Percentiles rank a stretch among this genome's conserved stretches.
Conservation (phyloP, 768 basidiomycete species). For the Tylopilus intermedius region DNA sequence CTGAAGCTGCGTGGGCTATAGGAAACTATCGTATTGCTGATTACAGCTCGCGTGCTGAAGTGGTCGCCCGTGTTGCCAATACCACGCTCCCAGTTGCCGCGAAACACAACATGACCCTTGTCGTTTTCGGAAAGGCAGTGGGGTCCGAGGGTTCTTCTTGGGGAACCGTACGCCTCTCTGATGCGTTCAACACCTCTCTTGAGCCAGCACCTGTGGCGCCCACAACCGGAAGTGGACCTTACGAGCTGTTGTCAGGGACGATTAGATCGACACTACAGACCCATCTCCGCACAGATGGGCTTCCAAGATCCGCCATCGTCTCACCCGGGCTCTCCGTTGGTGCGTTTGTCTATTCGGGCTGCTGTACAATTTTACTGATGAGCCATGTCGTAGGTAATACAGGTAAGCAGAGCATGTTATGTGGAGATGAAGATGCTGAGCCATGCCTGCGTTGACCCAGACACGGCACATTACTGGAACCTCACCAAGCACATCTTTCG, state of each 20-base stretch:
- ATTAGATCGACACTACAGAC: conserved; percentile 37
- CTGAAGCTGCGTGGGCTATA: conserved; percentile 37
- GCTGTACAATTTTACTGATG: conserved; percentile 2
- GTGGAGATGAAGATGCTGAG: conserved; percentile 20
- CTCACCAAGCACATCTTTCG: conserved; percentile 46
- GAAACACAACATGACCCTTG: conserved; percentile 38
- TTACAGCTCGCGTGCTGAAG: conserved; percentile 21
- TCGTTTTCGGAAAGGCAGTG: conserved; percentile 36
- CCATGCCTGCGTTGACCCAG: conserved; percentile 20
- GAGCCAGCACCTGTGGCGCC: conserved; percentile 43
- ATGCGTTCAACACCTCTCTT: conserved; percentile 33
- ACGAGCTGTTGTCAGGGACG: conserved; percentile 38
- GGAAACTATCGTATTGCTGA: conserved; percentile 34
- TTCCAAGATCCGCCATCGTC: conserved; percentile 28
- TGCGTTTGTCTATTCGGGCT: neutral
- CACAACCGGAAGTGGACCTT: conserved; percentile 33
- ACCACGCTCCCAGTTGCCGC: conserved; percentile 16
- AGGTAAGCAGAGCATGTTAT: conserved; percentile 14
- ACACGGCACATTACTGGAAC: conserved; percentile 43
- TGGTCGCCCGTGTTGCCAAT: conserved; percentile 11
- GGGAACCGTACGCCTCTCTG: conserved; percentile 35
- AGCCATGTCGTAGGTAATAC: conserved; percentile 15
- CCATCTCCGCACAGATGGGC: conserved; percentile 24
- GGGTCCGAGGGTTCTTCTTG: conserved; percentile 18
- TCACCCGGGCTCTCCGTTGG: conserved; percentile 32